These are phyloP conservation scores for Aspergillus arachidicola DNA, from an alignment of 2,329 filamentous ascomycete genomes.

Conservation along the genomic window DNA sequence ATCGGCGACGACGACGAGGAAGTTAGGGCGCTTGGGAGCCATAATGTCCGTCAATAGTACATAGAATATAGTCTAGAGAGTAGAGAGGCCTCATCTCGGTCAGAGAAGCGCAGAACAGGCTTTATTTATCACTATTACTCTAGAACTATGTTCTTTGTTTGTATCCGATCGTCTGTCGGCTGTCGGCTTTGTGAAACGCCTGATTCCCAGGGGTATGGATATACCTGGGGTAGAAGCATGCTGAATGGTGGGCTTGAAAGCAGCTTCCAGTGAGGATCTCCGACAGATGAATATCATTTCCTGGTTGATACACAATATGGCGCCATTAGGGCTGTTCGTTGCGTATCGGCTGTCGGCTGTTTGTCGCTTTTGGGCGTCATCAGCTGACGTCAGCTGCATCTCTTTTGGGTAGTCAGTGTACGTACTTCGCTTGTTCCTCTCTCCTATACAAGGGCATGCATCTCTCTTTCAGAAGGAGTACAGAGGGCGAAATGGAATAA, in stretches of 20 bases:
- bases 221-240: background rate
- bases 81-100: background rate
- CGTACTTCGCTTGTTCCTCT: background rate
- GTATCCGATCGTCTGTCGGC: constrained; percentile 17
- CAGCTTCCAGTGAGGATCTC: background rate
- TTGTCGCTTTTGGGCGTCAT: constrained; percentile 6
- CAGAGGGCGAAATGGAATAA: background rate
- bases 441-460: background rate
- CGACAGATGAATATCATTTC: background rate
- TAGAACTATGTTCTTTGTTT: background rate
- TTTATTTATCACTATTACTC: background rate
- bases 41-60: constrained; percentile 15
- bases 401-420: background rate
- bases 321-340: constrained; percentile 3
- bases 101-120: background rate
- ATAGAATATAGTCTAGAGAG: background rate
- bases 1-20: constrained; percentile 62
- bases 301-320: background rate
- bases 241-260: background rate
- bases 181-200: constrained; percentile 14
- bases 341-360: constrained; percentile 18
- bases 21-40: constrained; percentile 56
- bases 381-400: constrained; percentile 10
- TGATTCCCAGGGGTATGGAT: background rate
- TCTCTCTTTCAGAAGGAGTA: background rate